Conservation (phyloP, 257 asterid genomes). For the Jacaranda copaia region DNA sequence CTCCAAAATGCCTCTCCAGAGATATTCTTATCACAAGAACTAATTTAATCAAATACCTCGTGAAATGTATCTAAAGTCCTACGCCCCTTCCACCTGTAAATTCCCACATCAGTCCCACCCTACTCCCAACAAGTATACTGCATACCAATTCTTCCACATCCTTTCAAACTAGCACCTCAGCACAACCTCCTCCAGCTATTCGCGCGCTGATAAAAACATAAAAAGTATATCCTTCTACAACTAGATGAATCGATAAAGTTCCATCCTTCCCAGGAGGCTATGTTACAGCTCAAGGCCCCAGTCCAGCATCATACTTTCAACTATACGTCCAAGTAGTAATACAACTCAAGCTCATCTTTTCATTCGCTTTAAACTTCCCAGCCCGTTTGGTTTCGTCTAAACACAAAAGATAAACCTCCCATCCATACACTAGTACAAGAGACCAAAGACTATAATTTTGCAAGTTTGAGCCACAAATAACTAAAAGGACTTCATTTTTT, state of each 20-base stretch:
- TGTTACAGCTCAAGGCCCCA: background rate
- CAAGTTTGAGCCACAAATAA: background rate
- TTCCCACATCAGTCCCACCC: background rate
- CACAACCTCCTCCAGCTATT: background rate
- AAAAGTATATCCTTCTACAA: background rate
- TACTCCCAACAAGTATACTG: background rate
- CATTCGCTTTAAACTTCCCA: background rate
- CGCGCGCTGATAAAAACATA: background rate
- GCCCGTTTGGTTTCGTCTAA: background rate
- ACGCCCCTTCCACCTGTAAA: background rate
- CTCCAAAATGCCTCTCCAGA: too few species aligned
- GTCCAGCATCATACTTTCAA: background rate
- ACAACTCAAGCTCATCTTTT: background rate
- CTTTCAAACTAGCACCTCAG: constrained; percentile 12
- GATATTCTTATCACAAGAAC: background rate
- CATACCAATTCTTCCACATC: background rate
- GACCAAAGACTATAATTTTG: background rate
- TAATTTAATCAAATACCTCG: background rate
- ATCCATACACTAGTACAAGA: background rate
- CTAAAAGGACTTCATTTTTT: constrained; percentile 14
- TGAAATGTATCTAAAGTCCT: background rate
- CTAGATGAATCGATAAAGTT: background rate
- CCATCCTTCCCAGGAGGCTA: background rate
- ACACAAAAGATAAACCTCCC: background rate
- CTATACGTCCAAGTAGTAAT: background rate